Evolutionary conservation across 139 green algal species (phyloP), one percentile per base, ranked within the genome.

Genomic region (Tetraselmis chui): DNA sequence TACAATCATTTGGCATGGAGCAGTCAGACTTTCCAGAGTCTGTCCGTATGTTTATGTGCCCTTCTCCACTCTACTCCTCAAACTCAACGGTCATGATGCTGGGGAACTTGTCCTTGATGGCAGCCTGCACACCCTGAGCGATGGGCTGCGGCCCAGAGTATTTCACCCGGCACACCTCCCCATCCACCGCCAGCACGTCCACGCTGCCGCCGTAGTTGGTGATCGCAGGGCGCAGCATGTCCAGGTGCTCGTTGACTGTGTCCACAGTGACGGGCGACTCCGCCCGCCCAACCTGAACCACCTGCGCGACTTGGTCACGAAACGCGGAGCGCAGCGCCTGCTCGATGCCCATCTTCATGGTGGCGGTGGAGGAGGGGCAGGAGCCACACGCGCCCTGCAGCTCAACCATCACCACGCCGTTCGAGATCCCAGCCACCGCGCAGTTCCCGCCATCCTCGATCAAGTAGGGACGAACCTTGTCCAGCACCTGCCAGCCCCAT

Each of bases 301-400:
- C 86, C 32, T 88, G 82, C 59, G 83, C 82, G 30, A 93, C 58
- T 58, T 84, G 32, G 59, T 85, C 83, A 0, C 87, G 89, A 86
- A 93, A 93, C 2, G 84, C 81, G 5, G 75, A 79, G 77, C 87
- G 83, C 79, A 97, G 89, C 1, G 88, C 83, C 11, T 89, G 82
- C 88, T 98, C 95, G 45, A 98, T 97, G 85, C 95, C 95, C 91
- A 98, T 96, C 86, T 96, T 95, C 92, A 98, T 95, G 2, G 95
- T 98, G 25, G 93, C 86, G 1, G 83, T 87, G 45, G 89, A 93
- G 28, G 89, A 93, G 27, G 95, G 86, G 83, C 95, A 98, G 26
- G 89, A 97, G 76, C 89, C 91, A 87, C 95, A 98, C 0, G 92
- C 91, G 26, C 94, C 94, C 90, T 95, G 82, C 67, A 86, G n/a